Base-by-base conservation (phyloP, 768 basidiomycete species). In the Boletus pseudopeckii region DNA sequence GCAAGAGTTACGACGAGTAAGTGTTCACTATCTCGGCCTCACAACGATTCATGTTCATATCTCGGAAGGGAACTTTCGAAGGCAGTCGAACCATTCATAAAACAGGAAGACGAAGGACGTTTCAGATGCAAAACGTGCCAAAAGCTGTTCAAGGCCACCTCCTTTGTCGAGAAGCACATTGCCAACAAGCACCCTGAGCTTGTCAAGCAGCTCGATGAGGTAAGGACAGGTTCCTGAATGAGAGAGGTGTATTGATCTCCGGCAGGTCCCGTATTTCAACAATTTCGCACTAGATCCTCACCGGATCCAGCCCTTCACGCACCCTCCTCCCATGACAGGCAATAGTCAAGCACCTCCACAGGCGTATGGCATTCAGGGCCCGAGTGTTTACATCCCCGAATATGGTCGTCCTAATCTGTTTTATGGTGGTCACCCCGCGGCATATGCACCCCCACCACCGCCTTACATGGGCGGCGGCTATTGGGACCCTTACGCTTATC, bases 101-200 rank as follows among this genome's bases (percentile, higher is more conserved):
- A 95, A 73, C 90, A 93, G 68, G 96, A 98, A 72, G 96, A 98
- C 61, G 92, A 96, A 72, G 91, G 88, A 64, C 98, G 97, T 69
- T 98, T 90, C 75, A 81, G 97, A 58, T 99, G 97, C 76, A 96
- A 92, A 76, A 86, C 86, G 28, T 99, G 97, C 72, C 87, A 86
- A 72, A 99, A 99, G 75, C 79, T 98, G 20, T 99, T 99, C 85
- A 95, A 95, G 70, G 97, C 94, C 5, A 88, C 90, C 33, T 85
- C 94, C 24, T 99, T 98, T 72, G 90, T 98, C 45, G 92, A 96
- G 74, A 98, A 98, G 77, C 97, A 99, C 69, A 86, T 99, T 56
- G 82, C 86, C 13, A 92, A 95, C 69, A 98, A 98, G 70, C 97
- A 99, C 68, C 76, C 88, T 11, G 91, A 97, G 55, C 75, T 92